Conservation (phyloP, 345 rosid species). For the Conringia planisiliqua region DNA sequence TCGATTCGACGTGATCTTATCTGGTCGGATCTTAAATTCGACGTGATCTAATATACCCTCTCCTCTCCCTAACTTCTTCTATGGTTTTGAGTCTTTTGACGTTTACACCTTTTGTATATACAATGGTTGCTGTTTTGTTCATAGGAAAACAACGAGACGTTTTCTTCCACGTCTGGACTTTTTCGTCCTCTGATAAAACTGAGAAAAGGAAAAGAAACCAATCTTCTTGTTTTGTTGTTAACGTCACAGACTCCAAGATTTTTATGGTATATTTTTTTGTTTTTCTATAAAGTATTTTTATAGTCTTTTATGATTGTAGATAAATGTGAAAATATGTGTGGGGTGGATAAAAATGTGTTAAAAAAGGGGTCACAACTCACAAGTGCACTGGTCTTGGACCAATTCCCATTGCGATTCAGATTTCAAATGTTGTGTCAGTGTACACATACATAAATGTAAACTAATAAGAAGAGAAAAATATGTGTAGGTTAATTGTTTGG, state of each 20-base stretch:
- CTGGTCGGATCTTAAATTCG: conserved; percentile 23
- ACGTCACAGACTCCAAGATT: conserved; percentile 20
- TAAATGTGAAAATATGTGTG: conserved; percentile 23
- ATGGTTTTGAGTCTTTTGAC: not conserved
- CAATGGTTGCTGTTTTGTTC: conserved; percentile 5
- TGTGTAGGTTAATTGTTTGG: not conserved
- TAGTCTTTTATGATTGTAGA: not conserved
- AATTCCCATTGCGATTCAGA: conserved; percentile 59
- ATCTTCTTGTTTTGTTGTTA: not conserved
- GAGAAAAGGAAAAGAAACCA: not conserved
- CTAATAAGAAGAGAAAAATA: not conserved
- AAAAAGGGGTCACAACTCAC: conserved; percentile 26
- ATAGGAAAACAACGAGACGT: not conserved
- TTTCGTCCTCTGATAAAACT: not conserved
- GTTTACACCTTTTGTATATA: conserved; percentile 3
- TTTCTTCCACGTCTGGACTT: not conserved
- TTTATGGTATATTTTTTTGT: not conserved
- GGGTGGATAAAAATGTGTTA: conserved; percentile 1
- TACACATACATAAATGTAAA: not conserved
- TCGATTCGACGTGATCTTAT: conserved; percentile 27
- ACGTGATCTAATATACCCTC: conserved; percentile 21
- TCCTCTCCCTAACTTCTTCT: not conserved
- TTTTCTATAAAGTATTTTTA: not conserved
- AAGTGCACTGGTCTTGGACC: conserved; percentile 75
- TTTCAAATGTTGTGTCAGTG: conserved; percentile 32